These are phyloP conservation scores for Malassezia caprae DNA, from an alignment of 1,284 basidiomycete species.

Conservation along the genomic window DNA sequence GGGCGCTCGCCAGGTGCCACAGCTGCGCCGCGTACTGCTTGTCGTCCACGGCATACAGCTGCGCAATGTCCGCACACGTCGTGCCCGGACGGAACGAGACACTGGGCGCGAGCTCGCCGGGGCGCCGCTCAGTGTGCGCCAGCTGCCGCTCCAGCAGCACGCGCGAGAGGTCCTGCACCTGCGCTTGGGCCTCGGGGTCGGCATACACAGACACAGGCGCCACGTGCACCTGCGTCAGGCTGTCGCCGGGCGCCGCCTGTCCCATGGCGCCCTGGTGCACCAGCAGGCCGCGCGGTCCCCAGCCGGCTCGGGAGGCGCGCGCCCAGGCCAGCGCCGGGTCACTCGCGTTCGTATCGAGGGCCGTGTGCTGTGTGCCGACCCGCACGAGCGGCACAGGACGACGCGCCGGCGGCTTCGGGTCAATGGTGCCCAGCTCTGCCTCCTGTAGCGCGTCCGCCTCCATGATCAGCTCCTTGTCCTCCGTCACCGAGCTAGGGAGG, in stretches of 20 bases:
- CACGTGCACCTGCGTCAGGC: background rate
- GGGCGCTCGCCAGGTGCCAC: constrained; percentile 76
- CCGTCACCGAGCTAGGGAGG: background rate
- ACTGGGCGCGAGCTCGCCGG: constrained; percentile 53
- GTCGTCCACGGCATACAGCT: constrained; percentile 65
- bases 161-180: constrained; percentile 30
- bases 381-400: constrained; percentile 1
- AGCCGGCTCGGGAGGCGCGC: constrained; percentile 78
- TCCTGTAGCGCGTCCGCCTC: background rate
- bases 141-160: constrained; percentile 72
- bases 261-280: constrained; percentile 59
- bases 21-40: constrained; percentile 57
- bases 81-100: constrained; percentile 53
- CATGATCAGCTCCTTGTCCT: background rate
- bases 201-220: background rate
- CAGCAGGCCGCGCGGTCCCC: constrained; percentile 70
- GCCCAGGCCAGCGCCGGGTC: constrained; percentile 79
- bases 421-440: background rate
- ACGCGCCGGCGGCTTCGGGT: background rate
- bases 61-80: constrained; percentile 68
- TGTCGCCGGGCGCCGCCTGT: background rate
- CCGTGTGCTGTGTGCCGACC: background rate
- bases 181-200: background rate
- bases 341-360: constrained; percentile 38
- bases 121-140: constrained; percentile 59